Base-by-base conservation (phyloP, 2,329 filamentous ascomycete species). In the Fusarium sp. region DNA sequence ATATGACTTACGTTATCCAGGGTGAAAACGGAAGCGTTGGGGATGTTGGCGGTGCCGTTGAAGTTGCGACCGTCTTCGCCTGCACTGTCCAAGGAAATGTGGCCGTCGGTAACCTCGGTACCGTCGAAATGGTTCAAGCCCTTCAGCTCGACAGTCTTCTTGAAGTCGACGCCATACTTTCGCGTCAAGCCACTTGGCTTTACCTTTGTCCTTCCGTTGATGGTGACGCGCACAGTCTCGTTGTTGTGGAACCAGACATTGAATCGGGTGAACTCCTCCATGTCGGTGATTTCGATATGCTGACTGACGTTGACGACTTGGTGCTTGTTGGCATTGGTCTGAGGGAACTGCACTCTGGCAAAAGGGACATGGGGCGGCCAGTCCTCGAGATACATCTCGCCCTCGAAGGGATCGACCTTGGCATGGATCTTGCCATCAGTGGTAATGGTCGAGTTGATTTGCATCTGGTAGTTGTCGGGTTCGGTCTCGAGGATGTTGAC, bases 11-110 rank as follows among this genome's bases (percentile, higher is more conserved):
- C 89, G 76, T 94, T 88, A 37, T 92, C 88, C 62, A 94, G 85
- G n/a, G 87, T 90, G 78, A 92, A 86, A 61, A 89, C 82, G 2
- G 91, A 92, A 8, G 86, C 87, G 81, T 94, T 94, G 74, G 90
- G 91, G 60, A 94, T 91, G 66, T 84, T 84, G 67, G 88, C 87
- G 16, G 84, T 87, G 75, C 87, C 91, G 61, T 87, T 83, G 82
- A 94, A 92, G 83, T 93, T 94, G 79, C 87, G 86, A 25, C 85
- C 87, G 63, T 87, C 83, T 11, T 79, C 71, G 64, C 85, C 30
- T 32, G 30, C 78, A 16, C 77, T 67, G 32, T 80, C 75, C 23
- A 86, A 76, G 37, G 84, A 81, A 73, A 92, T 86, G 48, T 82
- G 82, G 71, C 88, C 85, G 45, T 89, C 83, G 63, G 82, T 84